A percentile compares a stretch with the other conserved stretches of the same genome.
These are phyloP conservation scores for Bidens hawaiensis DNA, from an alignment of 140 eudicot species.

Conservation along the genomic window DNA sequence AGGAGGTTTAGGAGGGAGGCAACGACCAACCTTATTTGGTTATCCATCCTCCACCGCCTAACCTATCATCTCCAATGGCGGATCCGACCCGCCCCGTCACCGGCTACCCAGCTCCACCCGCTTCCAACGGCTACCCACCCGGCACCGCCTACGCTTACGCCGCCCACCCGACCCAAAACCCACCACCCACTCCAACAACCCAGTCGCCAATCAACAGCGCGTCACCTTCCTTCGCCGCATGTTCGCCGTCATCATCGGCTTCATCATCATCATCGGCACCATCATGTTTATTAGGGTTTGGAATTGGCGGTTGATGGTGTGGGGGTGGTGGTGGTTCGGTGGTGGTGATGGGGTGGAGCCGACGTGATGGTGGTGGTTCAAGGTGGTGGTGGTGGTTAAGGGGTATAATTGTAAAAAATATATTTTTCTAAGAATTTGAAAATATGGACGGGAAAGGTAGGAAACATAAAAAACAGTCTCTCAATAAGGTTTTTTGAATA, in stretches of 20 bases:
- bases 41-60: background rate
- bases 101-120: conserved; percentile 58
- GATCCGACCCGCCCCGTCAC: conserved; percentile 47
- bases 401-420: too few species aligned
- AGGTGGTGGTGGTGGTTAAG: too few species aligned
- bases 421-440: too few species aligned
- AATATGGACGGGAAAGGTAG: too few species aligned
- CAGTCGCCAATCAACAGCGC: conserved; percentile 46
- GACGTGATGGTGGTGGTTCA: too few species aligned
- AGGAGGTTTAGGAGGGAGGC: too few species aligned
- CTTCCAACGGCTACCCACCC: conserved; percentile 36
- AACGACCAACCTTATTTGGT: background rate
- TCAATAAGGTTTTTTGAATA: too few species aligned
- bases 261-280: conserved; percentile 41
- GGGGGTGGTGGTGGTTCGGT: too few species aligned
- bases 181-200: conserved; percentile 33
- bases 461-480: too few species aligned
- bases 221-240: conserved; percentile 66
- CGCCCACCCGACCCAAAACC: conserved; percentile 33
- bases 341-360: too few species aligned
- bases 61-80: conserved; percentile 13
- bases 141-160: conserved; percentile 44
- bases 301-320: too few species aligned
- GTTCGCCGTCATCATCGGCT: conserved; percentile 33
- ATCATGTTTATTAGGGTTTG: too few species aligned